phyloP scores from a whole-genome alignment of 106 monocot genomes.

The Platanthera guangdongensis region DNA sequence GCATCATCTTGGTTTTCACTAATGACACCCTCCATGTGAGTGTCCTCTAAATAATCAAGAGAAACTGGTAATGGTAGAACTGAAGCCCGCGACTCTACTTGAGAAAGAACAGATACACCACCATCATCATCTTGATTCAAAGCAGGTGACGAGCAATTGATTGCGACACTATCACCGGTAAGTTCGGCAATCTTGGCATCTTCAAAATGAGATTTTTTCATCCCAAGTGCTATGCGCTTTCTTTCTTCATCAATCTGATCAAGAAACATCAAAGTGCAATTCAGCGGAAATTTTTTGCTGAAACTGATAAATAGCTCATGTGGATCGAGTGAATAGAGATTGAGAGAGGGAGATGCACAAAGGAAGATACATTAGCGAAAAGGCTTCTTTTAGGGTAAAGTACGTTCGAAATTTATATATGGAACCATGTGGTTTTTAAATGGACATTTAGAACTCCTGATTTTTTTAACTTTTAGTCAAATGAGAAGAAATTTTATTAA shows the following conservation, averaged over 20 bases:
- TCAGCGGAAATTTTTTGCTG: background rate
- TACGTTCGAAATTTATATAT: too few relatives aligned
- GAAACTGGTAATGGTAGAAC: slow-evolving; percentile 74
- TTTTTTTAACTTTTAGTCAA: too few relatives aligned
- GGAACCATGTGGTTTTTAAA: too few relatives aligned
- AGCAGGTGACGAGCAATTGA: background rate
- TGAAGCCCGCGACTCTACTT: slow-evolving; percentile 29
- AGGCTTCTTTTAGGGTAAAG: too few relatives aligned
- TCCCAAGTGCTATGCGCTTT: slow-evolving; percentile 63
- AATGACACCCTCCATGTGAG: slow-evolving; percentile 33
- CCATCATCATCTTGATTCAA: slow-evolving; percentile 15
- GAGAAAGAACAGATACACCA: slow-evolving; percentile 3
- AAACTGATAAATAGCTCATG: too few relatives aligned
- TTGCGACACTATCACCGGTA: slow-evolving; percentile 10
- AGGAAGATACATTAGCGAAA: too few relatives aligned
- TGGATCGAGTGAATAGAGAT: too few relatives aligned
- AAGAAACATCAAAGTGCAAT: background rate
- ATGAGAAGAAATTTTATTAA: too few relatives aligned
- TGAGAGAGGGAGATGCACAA: too few relatives aligned
- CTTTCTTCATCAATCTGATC: slow-evolving; percentile 66
- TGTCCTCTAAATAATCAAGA: slow-evolving; percentile 52
- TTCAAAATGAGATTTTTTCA: slow-evolving; percentile 67
- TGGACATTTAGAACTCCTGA: too few relatives aligned
- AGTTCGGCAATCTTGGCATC: slow-evolving; percentile 12
- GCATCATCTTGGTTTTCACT: slow-evolving; percentile 9